These are phyloP conservation scores for Annulohypoxylon truncatum DNA, from an alignment of 2,329 filamentous ascomycete genomes.

Conservation along the genomic window DNA sequence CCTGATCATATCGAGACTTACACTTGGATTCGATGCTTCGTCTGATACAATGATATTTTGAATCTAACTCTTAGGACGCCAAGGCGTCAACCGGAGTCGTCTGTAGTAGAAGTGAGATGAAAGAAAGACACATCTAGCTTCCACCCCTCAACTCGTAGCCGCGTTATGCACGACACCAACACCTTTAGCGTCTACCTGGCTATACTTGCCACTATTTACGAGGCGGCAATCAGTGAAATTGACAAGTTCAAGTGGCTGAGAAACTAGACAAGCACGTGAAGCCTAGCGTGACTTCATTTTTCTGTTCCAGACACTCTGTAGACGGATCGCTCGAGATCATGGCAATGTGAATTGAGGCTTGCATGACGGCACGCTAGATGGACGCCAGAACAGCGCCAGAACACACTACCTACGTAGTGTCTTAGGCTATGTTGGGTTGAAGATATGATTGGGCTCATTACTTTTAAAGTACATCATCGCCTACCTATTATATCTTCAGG, in stretches of 20 bases:
- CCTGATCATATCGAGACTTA: slow-evolving; percentile 32
- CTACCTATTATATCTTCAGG: slow-evolving; percentile 17
- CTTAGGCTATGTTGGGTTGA: background rate
- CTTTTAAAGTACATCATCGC: background rate
- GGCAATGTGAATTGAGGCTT: slow-evolving; percentile 37
- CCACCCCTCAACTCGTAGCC: background rate
- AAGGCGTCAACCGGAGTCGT: slow-evolving; percentile 6
- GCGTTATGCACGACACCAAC: slow-evolving; percentile 15
- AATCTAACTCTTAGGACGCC: slow-evolving; percentile 16
- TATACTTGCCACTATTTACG: slow-evolving; percentile 20
- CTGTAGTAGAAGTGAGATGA: background rate
- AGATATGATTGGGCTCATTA: background rate
- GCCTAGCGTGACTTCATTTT: slow-evolving; percentile 29
- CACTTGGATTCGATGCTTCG: slow-evolving; percentile 22
- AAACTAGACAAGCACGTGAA: slow-evolving; percentile 39
- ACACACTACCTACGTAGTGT: slow-evolving; percentile 20
- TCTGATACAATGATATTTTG: slow-evolving; percentile 27
- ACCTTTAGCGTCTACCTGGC: background rate
- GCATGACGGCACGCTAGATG: slow-evolving; percentile 39
- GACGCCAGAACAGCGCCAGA: slow-evolving; percentile 42
- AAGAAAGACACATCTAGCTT: background rate
- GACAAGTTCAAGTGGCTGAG: slow-evolving; percentile 31
- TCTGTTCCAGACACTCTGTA: background rate
- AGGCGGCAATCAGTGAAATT: slow-evolving; percentile 2
- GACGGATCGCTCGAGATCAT: slow-evolving; percentile 30